A percentile compares a stretch with the other conserved stretches of the same genome.
These are phyloP conservation scores for Bretschneidera sinensis DNA, from an alignment of 345 rosid species.

Conservation along the genomic window DNA sequence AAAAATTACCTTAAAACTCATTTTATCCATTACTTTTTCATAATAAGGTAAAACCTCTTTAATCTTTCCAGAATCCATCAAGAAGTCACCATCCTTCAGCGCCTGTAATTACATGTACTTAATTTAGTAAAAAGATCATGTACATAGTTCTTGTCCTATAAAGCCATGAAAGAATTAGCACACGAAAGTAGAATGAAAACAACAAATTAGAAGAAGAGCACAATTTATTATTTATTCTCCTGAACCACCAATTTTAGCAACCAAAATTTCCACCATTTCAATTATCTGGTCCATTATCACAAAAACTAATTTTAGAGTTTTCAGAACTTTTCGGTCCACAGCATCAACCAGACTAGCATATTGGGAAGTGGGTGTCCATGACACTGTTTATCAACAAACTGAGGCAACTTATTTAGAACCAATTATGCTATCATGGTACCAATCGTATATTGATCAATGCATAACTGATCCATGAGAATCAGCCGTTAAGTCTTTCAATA, in stretches of 20 bases:
- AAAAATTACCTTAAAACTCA: constrained; percentile 62
- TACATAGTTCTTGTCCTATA: not conserved
- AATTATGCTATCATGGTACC: no score
- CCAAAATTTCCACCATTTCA: not conserved
- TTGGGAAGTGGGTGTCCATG: no score
- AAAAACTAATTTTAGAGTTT: no score
- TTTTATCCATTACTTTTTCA: constrained; percentile 59
- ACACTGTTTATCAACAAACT: no score
- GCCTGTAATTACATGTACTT: constrained; percentile 36
- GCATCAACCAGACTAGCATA: no score
- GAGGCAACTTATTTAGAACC: no score
- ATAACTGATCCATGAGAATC: no score
- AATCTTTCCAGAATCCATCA: constrained; percentile 79
- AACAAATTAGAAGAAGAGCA: not conserved
- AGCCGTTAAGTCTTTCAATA: no score
- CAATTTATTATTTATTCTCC: no score
- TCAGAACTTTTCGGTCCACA: no score
- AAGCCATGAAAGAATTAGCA: not conserved
- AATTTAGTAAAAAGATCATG: constrained; percentile 9
- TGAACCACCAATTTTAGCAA: no score
- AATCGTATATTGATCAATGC: no score
- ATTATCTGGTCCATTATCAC: not conserved
- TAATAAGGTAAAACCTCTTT: constrained; percentile 66
- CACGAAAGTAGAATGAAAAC: not conserved
- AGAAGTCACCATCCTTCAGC: constrained; percentile 61